Percentiles rank a stretch among this genome's conserved stretches.
Conservation (phyloP, 257 asterid species). For the Fraxinus cuspidata region DNA sequence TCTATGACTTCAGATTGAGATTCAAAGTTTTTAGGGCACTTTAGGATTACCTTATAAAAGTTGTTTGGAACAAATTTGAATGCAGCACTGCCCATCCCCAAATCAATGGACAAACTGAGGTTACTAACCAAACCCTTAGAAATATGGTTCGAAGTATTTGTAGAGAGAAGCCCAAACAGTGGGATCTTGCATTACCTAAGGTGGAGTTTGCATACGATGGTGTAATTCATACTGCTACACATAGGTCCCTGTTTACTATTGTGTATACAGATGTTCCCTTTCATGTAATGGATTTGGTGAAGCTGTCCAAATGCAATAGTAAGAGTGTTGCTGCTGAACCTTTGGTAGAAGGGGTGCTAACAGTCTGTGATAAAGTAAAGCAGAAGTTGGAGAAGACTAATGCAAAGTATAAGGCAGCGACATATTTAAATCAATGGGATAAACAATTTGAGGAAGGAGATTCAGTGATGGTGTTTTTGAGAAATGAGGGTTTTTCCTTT, state of each 20-base stretch:
- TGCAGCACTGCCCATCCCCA: constrained; percentile 6
- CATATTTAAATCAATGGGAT: neutral
- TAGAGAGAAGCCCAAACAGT: too few relatives aligned
- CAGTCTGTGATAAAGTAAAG: neutral
- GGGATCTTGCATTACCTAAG: too few relatives aligned
- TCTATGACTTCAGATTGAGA: constrained; percentile 2
- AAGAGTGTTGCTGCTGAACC: neutral
- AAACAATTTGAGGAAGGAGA: neutral
- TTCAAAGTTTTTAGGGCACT: neutral
- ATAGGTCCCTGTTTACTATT: neutral
- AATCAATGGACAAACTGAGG: constrained; percentile 4
- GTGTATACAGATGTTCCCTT: neutral
- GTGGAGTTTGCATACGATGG: constrained; percentile 5
- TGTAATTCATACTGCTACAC: neutral
- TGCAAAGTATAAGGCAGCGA: neutral
- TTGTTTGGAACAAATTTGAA: neutral
- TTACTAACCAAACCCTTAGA: neutral
- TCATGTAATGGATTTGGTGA: neutral
- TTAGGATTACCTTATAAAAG: neutral
- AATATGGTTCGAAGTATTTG: neutral
- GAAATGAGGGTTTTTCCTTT: neutral
- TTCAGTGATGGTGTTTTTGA: neutral
- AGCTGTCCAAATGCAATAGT: neutral
- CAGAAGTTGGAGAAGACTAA: neutral
- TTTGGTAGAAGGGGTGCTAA: neutral